Conservation (phyloP, 2,329 filamentous ascomycete genomes). For the Botrytis tulipae region DNA sequence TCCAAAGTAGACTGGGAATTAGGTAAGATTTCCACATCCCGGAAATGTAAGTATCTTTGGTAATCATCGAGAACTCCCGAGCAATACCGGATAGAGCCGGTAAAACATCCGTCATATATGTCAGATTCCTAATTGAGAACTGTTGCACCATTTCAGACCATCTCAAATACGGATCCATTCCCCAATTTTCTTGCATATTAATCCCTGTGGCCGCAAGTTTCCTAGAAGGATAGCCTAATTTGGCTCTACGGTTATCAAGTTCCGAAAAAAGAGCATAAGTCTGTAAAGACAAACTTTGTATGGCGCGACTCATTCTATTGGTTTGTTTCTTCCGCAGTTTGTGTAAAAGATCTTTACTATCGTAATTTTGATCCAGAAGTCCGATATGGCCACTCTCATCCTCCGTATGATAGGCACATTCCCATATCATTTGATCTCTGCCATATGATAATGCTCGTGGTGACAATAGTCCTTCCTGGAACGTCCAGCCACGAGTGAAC, state of each 20-base stretch:
- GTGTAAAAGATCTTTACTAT: slow-evolving; percentile 23
- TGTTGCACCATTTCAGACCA: slow-evolving; percentile 22
- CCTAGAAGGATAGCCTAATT: slow-evolving; percentile 13
- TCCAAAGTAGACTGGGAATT: slow-evolving; percentile 19
- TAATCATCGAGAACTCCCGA: slow-evolving; percentile 20
- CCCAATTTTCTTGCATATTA: slow-evolving; percentile 15
- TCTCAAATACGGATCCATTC: slow-evolving; percentile 22
- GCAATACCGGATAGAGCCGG: slow-evolving; percentile 22
- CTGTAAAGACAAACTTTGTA: slow-evolving; percentile 6
- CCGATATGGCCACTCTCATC: slow-evolving; percentile 21
- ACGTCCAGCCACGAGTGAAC: slow-evolving; percentile 19
- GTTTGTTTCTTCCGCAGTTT: slow-evolving; percentile 18
- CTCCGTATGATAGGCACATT: slow-evolving; percentile 16
- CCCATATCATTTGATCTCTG: slow-evolving; percentile 22
- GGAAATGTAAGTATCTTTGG: slow-evolving; percentile 22
- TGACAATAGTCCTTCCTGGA: slow-evolving; percentile 17
- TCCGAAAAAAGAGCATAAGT: not conserved
- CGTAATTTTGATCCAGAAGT: slow-evolving; percentile 22
- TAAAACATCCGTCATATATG: slow-evolving; percentile 18
- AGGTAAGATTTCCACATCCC: slow-evolving; percentile 23
- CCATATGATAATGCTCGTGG: slow-evolving; percentile 18
- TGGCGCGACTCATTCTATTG: not conserved
- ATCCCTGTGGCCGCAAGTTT: not conserved
- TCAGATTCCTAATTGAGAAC: slow-evolving; percentile 19
- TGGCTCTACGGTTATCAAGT: slow-evolving; percentile 1